Evolutionary conservation across 1,139 yeast genomes (phyloP), one percentile per base, ranked within the genome.

Genomic region (Yamadazyma triangularis): DNA sequence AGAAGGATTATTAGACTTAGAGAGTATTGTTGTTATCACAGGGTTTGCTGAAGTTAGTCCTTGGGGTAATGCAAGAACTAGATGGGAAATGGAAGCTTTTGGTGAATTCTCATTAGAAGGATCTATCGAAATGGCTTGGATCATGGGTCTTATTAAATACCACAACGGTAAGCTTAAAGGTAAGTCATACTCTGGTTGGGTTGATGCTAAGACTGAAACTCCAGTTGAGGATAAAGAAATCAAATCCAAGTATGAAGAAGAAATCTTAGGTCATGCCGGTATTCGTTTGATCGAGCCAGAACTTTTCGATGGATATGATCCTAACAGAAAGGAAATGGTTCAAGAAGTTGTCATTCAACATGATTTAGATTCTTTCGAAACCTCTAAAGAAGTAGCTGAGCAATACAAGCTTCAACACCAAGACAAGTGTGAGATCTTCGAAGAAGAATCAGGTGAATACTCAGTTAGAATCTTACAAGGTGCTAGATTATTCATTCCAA

Each of bases 1-100:
- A 52, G 91, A 86, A 60, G 96, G 96, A 37, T 72, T 91, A 76
- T 71, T 91, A 49, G 96, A 91, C 56, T 79, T 89, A 56, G 96
- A 88, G 56, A 79, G 79, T 50, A 91, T 88, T 40, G 75, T 89
- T 45, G 98, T 91, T 42, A 89, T 89, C 38, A 89, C 98, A 32
- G 98, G 98, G 64, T 91, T 89, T 69, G 73, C 96, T 44, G 98
- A 91, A 69, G 97, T 91, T 48, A 94, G 96, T 57, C 98, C 98
- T 56, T 93, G 96, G 96, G 98, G 98, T 77, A 88, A 89, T 59
- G 67, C 98, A 28, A 85, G 97, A 75, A 91, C 98, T 40, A 81
- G 98, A 73, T 91, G 98, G 98, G 97, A 91, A 65, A 91, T 91
- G 95, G 98, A 91, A 69, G 86, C 96, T 34, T 47, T 64, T 39